Evolutionary conservation across 495 filamentous ascomycete species (phyloP), one percentile per base, ranked within the genome.

Genomic region (Aspergillus affinis): DNA sequence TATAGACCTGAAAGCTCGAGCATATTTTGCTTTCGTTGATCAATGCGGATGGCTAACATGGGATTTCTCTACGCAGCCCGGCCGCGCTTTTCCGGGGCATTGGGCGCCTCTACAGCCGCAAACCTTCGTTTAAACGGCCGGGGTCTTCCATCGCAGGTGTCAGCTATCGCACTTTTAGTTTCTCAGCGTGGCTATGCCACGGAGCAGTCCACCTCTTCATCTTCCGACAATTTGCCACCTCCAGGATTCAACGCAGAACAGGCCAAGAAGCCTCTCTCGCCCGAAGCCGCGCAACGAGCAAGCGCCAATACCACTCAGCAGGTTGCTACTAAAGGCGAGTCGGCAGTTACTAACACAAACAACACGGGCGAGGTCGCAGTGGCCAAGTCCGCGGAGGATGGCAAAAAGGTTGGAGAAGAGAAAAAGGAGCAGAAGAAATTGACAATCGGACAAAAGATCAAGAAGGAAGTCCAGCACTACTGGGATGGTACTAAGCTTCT

Each of bases 401-500:
- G 82, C 44, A 82, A 85, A 67, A 84, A 83, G 65, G 68, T 74
- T 10, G 74, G 72, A 19, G 84, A 84, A 57, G 85, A 87, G 73
- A 91, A 93, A 72, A 89, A 92, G 71, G 89, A 89, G 58, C 80
- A 88, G 70, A 89, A 89, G 77, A 95, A 94, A 65, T 77, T 96
- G 77, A 96, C 95, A 0, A 45, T 98, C 4, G 86, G 84, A 72
- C 91, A 97, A 70, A 96, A 92, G 79, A 83, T 98, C 65, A 98
- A 96, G 82, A 90, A 90, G 69, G 94, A 98, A 70, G 79, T 81
- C 17, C 83, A 87, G 61, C 94, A 99, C 72, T 99, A 98, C 78
- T 98, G 94, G 94, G 94, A 99, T 81, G 94, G 94, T 44, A 99
- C 93, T n/a, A 99, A 99, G 75, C 79, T 99, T 62, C 81, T 99